A percentile compares a stretch with the other conserved stretches of the same genome.
phyloP scores from a whole-genome alignment of 495 filamentous ascomycete genomes.

The Bombardia bombarda region DNA sequence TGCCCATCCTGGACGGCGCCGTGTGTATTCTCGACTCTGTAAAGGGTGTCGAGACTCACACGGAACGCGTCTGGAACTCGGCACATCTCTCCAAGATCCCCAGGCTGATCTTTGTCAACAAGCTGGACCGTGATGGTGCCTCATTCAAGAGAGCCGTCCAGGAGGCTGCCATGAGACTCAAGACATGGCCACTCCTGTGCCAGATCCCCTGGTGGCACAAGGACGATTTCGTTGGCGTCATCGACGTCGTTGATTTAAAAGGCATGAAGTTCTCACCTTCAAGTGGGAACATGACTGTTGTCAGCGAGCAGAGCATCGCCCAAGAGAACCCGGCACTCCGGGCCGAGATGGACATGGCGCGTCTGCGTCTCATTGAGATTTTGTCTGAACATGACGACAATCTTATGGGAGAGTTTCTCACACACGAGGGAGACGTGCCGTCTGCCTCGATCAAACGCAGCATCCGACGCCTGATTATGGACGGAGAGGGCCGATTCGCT shows the following conservation, averaged over 20 bases:
- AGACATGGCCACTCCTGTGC: slow-evolving; percentile 82
- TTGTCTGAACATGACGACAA: slow-evolving; percentile 81
- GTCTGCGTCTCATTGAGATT: slow-evolving; percentile 69
- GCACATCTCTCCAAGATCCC: slow-evolving; percentile 81
- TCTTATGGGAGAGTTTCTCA: slow-evolving; percentile 77
- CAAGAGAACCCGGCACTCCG: slow-evolving; percentile 40
- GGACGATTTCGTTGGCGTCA: slow-evolving; percentile 70
- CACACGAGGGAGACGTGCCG: slow-evolving; percentile 65
- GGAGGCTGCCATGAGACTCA: slow-evolving; percentile 71
- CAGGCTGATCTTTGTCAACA: slow-evolving; percentile 85
- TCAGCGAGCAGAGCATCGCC: slow-evolving; percentile 39
- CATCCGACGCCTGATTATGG: slow-evolving; percentile 64
- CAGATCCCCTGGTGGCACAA: slow-evolving; percentile 92
- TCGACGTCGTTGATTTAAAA: slow-evolving; percentile 61
- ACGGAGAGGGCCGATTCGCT: slow-evolving; percentile 55
- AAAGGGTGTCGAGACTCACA: slow-evolving; percentile 95
- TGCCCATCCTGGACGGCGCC: slow-evolving; percentile 89
- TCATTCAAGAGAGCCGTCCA: slow-evolving; percentile 80
- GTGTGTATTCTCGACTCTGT: slow-evolving; percentile 96
- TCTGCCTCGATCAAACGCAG: slow-evolving; percentile 57
- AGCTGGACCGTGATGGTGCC: slow-evolving; percentile 90
- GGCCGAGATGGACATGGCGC: slow-evolving; percentile 66
- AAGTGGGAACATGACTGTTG: slow-evolving; percentile 44
- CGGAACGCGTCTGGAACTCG: slow-evolving; percentile 93
- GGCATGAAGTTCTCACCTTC: slow-evolving; percentile 41